These are phyloP conservation scores for Paraphaeosphaeria sporulosa DNA, from an alignment of 2,329 filamentous ascomycete species.

Conservation along the genomic window DNA sequence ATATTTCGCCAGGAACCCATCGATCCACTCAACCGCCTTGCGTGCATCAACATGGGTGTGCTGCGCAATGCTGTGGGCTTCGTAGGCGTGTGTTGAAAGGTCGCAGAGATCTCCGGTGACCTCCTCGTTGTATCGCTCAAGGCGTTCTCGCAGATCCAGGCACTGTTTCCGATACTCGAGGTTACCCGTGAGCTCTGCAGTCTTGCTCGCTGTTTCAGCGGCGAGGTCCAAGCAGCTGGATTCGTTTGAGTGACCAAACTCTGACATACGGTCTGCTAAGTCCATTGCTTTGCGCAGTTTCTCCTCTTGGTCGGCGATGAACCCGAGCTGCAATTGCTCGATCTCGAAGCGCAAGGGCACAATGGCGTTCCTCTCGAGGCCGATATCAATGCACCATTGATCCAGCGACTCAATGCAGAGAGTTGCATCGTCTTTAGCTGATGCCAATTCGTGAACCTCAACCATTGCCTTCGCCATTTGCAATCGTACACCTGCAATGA, in stretches of 20 bases:
- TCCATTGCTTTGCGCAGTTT: background rate
- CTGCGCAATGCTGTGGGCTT: background rate
- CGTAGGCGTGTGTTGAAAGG: slow-evolving; percentile 1
- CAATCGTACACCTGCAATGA: slow-evolving; percentile 1
- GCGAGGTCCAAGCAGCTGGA: background rate
- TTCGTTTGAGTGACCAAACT: background rate
- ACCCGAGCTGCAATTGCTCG: background rate
- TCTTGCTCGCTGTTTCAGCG: slow-evolving; percentile 1
- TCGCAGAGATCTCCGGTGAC: slow-evolving; percentile 11
- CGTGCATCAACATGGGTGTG: slow-evolving; percentile 7
- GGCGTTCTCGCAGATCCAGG: background rate
- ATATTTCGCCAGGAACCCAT: slow-evolving; percentile 13
- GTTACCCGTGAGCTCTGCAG: slow-evolving; percentile 1
- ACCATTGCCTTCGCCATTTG: slow-evolving; percentile 6
- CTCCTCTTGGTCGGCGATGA: background rate
- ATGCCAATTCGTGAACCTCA: slow-evolving; percentile 1
- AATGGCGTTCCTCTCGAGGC: background rate
- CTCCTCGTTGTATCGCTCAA: slow-evolving; percentile 1
- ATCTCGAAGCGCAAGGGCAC: background rate
- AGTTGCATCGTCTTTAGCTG: slow-evolving; percentile 1
- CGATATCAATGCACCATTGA: slow-evolving; percentile 7
- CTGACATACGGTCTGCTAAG: background rate
- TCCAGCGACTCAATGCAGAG: background rate
- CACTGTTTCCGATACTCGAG: background rate
- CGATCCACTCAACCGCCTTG: slow-evolving; percentile 13